A percentile compares a stretch with the other conserved stretches of the same genome.
Evolutionary conservation across 768 basidiomycete genomes (phyloP).

Genomic region (Naganishia antarctica): DNA sequence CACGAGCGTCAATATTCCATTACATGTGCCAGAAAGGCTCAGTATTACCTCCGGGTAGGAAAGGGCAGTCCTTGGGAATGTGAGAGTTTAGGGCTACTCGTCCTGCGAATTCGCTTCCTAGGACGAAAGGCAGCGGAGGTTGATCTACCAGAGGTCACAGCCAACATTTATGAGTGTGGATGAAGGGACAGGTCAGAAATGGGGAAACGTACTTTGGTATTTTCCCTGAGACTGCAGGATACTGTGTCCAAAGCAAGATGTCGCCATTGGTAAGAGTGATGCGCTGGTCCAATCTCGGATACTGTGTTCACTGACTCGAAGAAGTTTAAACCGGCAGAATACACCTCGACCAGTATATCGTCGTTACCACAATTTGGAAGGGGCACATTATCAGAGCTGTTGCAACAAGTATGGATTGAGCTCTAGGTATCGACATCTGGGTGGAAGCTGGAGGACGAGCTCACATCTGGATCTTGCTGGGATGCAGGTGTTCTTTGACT

Average conservation of each 20-base stretch:
- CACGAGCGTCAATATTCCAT: not conserved
- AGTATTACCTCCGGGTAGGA: conserved; percentile 60
- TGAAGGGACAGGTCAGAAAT: not conserved
- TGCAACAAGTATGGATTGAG: not conserved
- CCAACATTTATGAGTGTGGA: too few species aligned
- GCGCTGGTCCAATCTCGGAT: too few species aligned
- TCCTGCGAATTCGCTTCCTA: conserved; percentile 80
- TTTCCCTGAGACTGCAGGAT: conserved; percentile 85
- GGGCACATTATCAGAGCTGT: conserved; percentile 54
- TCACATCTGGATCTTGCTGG: conserved; percentile 59
- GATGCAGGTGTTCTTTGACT: conserved; percentile 65
- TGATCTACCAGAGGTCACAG: conserved; percentile 50
- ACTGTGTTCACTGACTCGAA: conserved; percentile 53
- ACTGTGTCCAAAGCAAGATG: too few species aligned
- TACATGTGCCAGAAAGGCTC: too few species aligned
- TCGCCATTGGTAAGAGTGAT: too few species aligned
- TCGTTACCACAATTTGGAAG: conserved; percentile 56
- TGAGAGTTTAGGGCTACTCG: conserved; percentile 64
- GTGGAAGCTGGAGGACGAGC: conserved; percentile 12
- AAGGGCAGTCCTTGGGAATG: conserved; percentile 72
- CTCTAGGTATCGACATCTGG: not conserved
- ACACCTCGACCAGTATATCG: conserved; percentile 69
- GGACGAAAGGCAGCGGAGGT: conserved; percentile 75
- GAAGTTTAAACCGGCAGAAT: conserved; percentile 71
- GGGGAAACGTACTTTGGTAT: conserved; percentile 59